Percentiles rank a stretch among this genome's conserved stretches.
These are phyloP conservation scores for Rhodamnia argentea DNA, from an alignment of 345 rosid genomes.

Conservation along the genomic window DNA sequence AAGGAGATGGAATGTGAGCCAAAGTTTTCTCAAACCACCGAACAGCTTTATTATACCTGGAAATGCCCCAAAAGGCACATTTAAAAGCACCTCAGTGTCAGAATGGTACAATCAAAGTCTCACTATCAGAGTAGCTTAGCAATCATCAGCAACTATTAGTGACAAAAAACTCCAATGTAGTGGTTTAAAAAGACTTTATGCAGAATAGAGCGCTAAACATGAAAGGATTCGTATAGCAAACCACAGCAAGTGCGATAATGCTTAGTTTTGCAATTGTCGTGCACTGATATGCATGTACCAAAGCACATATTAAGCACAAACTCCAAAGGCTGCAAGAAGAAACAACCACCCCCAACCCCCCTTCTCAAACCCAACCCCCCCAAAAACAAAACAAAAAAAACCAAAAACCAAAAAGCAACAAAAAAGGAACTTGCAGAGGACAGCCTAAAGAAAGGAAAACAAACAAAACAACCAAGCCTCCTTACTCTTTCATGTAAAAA, in stretches of 20 bases:
- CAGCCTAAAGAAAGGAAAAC: background rate
- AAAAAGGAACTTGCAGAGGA: background rate
- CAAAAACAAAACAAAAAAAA: no score
- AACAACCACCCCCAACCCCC: no score
- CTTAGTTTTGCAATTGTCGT: background rate
- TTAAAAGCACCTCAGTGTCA: background rate
- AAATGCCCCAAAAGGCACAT: constrained; percentile 4
- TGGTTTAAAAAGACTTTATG: background rate
- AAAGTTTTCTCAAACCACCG: constrained; percentile 91
- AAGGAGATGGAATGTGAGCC: constrained; percentile 54
- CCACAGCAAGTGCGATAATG: background rate
- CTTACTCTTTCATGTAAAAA: constrained; percentile 91
- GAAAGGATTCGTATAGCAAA: background rate
- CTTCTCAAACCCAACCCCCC: no score
- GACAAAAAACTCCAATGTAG: background rate
- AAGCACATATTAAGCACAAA: background rate
- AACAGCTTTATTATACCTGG: constrained; percentile 82
- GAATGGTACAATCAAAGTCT: background rate
- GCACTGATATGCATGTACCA: no score
- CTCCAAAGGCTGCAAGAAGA: no score
- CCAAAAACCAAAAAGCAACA: no score
- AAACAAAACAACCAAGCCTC: background rate
- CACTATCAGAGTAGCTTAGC: background rate
- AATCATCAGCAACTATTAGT: background rate
- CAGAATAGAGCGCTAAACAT: background rate